Base-by-base conservation (phyloP, 805 yeast genomes). In the Sugiyamaella valdiviana region DNA sequence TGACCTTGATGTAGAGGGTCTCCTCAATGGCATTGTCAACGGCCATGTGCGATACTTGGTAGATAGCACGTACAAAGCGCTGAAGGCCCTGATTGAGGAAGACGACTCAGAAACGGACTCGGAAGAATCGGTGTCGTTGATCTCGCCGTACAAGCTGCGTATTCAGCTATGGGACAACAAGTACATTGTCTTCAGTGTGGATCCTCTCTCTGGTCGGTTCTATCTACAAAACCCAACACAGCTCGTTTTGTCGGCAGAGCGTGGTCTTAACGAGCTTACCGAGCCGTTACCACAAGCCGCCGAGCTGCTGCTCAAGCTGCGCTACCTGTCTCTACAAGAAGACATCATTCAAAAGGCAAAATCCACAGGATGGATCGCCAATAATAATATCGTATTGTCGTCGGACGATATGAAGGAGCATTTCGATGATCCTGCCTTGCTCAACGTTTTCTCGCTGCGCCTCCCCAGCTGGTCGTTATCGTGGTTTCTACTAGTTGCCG, bases 341-440 rank as follows among this genome's bases (percentile, higher is more conserved):
- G 83, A 81, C 49, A 67, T 82, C 23, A 66, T 76, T 10, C 73
- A 78, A 6, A 72, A 81, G 51, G 73, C 86, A 47, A 69, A 72
- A 35, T 82, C 86, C 0, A 76, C 82, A 0, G 85, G 82, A 23
- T 85, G 93, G 93, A 72, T 78, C 5, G 68, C 71, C n/a, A 77
- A 77, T 54, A 78, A 76, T 37, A 72, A 77, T 37, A 71, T 84
- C 42, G 70, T 66, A 26, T 57, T 85, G 23, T 66, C 72, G 2
- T 70, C 72, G 2, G 70, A 68, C 19, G 89, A 82, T 59, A 60
- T 73, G 17, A 57, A 57, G 35, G 64, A 62, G 41, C 48, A 69
- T 17, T 60, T 60, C 17, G 55, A 56, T 15, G 55, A 46, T 14
- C 24, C 39, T 16, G 17, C 16, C 12, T 48, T 61, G 1, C 50